Evolutionary conservation across 2,329 filamentous ascomycete species (phyloP).

Genomic region (Penicillium expansum): DNA sequence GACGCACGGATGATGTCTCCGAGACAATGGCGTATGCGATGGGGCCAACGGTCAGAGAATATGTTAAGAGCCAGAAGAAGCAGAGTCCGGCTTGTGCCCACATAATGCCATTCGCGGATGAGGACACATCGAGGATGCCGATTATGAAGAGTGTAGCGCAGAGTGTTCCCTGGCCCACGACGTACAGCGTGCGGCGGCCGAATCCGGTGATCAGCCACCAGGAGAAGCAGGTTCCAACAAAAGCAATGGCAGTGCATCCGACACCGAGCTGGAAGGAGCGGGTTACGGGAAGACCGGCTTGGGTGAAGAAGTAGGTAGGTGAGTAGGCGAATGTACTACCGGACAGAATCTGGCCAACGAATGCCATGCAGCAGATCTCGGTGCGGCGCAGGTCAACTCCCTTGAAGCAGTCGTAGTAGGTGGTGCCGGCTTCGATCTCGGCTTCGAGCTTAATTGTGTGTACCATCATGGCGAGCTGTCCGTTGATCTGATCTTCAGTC

Average conservation of each 20-base stretch:
- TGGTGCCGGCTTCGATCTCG: slow-evolving; percentile 29
- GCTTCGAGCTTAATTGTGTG: slow-evolving; percentile 38
- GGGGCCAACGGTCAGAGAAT: slow-evolving; percentile 55
- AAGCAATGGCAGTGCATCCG: slow-evolving; percentile 53
- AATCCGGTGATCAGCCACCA: slow-evolving; percentile 45
- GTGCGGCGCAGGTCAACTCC: slow-evolving; percentile 39
- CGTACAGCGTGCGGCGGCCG: slow-evolving; percentile 43
- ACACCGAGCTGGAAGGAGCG: slow-evolving; percentile 40
- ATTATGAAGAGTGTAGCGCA: slow-evolving; percentile 29
- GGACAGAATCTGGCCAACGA: slow-evolving; percentile 38
- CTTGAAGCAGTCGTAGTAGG: slow-evolving; percentile 34
- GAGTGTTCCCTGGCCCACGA: slow-evolving; percentile 33
- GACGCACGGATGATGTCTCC: slow-evolving; percentile 54
- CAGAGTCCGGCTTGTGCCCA: slow-evolving; percentile 44
- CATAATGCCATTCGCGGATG: slow-evolving; percentile 24
- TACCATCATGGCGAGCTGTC: slow-evolving; percentile 35
- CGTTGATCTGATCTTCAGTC: slow-evolving; percentile 25
- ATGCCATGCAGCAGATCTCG: slow-evolving; percentile 41
- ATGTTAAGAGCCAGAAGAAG: slow-evolving; percentile 55
- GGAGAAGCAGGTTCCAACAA: slow-evolving; percentile 51
- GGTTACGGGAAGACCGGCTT: slow-evolving; percentile 37
- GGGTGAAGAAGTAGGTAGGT: slow-evolving; percentile 41
- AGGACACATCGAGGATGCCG: slow-evolving; percentile 25
- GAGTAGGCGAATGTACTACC: slow-evolving; percentile 37
- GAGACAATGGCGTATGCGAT: slow-evolving; percentile 54